Evolutionary conservation across 2,329 filamentous ascomycete species (phyloP), one percentile per base, ranked within the genome.

Genomic region (Podosphaera aphanis): DNA sequence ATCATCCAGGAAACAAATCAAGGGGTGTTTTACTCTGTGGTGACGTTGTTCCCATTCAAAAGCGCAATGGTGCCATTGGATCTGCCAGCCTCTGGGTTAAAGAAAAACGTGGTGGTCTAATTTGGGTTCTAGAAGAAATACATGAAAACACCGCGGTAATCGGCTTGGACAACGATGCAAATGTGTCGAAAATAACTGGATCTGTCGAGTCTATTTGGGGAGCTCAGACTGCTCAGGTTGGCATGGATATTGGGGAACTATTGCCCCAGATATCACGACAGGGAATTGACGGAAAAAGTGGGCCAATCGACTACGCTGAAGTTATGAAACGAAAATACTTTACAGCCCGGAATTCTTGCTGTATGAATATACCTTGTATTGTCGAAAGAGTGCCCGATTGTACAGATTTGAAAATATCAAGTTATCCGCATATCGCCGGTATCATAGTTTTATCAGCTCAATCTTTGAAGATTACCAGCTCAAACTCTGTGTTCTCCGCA

Each of bases 41-140:
- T 38, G 90, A 98, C 60, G 88, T 98, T n/a, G 84, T 98, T 16
- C 90, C 90, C 0, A 98, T 98, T 49, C 82, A 86, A 60, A 98
- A 95, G 63, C 76, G 90, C 49, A 93, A 98, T 56, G 90, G 90
- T 3, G 74, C 79, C 10, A 88, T 79, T 3, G 90, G 90, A 2
- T 86, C 90, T 48, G 90, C 90, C 33, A 95, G 86, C 62, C 66
- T 98, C 35, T 98, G 90, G 90, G 90, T 98, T 2, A 98, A 98
- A 65, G 90, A 98, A 62, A 98, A 98, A 62, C 74, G 79, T 43
- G 77, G 84, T 45, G 86, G 88, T 8, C 64, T 98, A 49, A 95
- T 98, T 49, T 98, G 90, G 90, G 90, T 98, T 7, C 64, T 98
- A 2, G 90, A 98, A 60, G 90, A 98, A 62, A 95, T 98, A 49